A percentile compares a stretch with the other conserved stretches of the same genome.
These are phyloP conservation scores for Colletotrichum truncatum DNA, from an alignment of 2,329 filamentous ascomycete genomes.

Conservation along the genomic window DNA sequence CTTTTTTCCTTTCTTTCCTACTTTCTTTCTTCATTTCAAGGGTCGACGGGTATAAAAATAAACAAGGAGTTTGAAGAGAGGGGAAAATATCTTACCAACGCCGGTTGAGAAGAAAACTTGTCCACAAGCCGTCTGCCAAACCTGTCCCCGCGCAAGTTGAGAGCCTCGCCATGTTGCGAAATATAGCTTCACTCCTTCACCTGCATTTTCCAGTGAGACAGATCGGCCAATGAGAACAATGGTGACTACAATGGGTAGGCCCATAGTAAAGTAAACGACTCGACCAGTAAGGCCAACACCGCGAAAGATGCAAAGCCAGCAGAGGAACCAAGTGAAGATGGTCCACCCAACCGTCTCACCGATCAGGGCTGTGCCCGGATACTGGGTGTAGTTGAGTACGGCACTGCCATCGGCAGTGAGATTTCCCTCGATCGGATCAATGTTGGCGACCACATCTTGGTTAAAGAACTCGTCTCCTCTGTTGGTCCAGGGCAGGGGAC, in stretches of 20 bases:
- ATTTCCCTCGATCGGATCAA: constrained; percentile 49
- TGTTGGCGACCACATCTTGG: constrained; percentile 57
- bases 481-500: constrained; percentile 62
- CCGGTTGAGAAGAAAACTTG: constrained; percentile 43
- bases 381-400: constrained; percentile 49
- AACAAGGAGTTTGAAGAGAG: not conserved
- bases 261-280: constrained; percentile 71
- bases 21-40: too few relatives aligned
- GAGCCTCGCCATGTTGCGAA: constrained; percentile 57
- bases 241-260: constrained; percentile 64
- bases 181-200: constrained; percentile 58
- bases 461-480: constrained; percentile 62
- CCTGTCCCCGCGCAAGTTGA: constrained; percentile 57
- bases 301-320: constrained; percentile 68
- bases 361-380: constrained; percentile 55
- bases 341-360: constrained; percentile 66
- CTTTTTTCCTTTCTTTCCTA: too few relatives aligned
- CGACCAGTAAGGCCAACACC: constrained; percentile 66
- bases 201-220: constrained; percentile 62
- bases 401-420: constrained; percentile 44
- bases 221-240: constrained; percentile 64
- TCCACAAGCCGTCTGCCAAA: constrained; percentile 69
- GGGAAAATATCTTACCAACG: not conserved
- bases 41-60: too few relatives aligned
- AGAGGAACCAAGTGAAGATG: constrained; percentile 66